Evolutionary conservation across 148 eudicot species (phyloP), one percentile per base, ranked within the genome.

Genomic region (Pharnaceum exiguum): DNA sequence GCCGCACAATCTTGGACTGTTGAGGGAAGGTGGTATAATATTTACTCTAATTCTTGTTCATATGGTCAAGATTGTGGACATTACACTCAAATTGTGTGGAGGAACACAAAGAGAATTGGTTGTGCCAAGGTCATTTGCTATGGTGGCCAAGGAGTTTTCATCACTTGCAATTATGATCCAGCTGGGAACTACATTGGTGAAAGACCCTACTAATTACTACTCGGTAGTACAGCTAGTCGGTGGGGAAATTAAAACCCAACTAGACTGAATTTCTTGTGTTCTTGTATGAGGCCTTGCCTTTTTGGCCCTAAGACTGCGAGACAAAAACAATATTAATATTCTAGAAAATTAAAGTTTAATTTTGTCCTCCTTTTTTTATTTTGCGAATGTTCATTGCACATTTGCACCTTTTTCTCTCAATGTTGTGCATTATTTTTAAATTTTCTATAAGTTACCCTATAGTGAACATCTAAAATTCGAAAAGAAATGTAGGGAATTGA

Each of bases 61-160:
- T 60, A 58, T 15, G 82, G 86, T 4, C 58, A 70, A 40, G 79
- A 82, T 28, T 90, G 95, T 65, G 97, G 89, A 8, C 97, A 90
- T 60, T 90, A 76, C 32, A 90, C 90, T 2, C 97, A 86, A 60
- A 76, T 84, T 59, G 89, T 90, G 46, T 90, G 97, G 95, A 76
- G 65, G 35, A 50, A 36, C 6, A 76, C 95, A 0, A 69, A 18
- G 48, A 77, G 83, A 46, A 23, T 90, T 63, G 97, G 97, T 39
- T 90, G 95, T 56, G 95, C 95, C 10, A 75, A 65, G 64, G 95
- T 82, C 12, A 67, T 36, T 32, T 90, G 97, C 68, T 57, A 38
- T 44, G 59, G 47, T 6, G 91, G 85, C 12, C 71, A 32, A 16
- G 97, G 95, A 45, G 89, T 90, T 52, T 79, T 87, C 33, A 75